Percentiles rank a stretch among this genome's conserved stretches.
These are phyloP conservation scores for Cutaneotrichosporon cavernicola DNA, from an alignment of 1,284 basidiomycete species.

Conservation along the genomic window DNA sequence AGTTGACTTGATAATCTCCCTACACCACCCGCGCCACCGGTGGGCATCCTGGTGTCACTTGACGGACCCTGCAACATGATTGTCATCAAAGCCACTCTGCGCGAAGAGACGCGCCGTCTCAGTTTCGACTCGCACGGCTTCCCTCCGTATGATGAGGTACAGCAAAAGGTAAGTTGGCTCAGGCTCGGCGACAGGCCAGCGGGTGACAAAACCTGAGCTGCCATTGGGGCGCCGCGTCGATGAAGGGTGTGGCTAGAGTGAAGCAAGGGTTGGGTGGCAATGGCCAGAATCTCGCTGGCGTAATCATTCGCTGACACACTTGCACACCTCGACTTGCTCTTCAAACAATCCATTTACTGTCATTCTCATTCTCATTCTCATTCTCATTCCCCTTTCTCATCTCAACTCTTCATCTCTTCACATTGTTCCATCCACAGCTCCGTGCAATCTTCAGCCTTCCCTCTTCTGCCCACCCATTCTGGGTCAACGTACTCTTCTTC, in stretches of 20 bases:
- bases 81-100: slow-evolving; percentile 51
- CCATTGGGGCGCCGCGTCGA: too few relatives aligned
- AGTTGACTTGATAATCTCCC: not conserved
- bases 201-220: slow-evolving; percentile 13
- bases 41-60: slow-evolving; percentile 1
- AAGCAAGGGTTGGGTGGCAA: slow-evolving; percentile 13
- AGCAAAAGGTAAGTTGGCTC: slow-evolving; percentile 42
- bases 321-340: not conserved
- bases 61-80: slow-evolving; percentile 30
- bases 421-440: slow-evolving; percentile 31
- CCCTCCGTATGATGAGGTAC: slow-evolving; percentile 46
- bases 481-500: slow-evolving; percentile 50
- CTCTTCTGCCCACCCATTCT: slow-evolving; percentile 46
- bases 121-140: slow-evolving; percentile 44
- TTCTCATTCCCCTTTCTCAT: too few relatives aligned
- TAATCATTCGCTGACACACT: not conserved
- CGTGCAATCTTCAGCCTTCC: slow-evolving; percentile 49
- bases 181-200: not conserved
- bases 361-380: not conserved
- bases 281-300: not conserved
- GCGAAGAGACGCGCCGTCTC: slow-evolving; percentile 51
- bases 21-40: not conserved
- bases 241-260: not conserved
- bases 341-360: not conserved
- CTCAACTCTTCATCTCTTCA: not conserved